Conservation (phyloP, 306 rosid species). For the Castanopsis chinensis region DNA sequence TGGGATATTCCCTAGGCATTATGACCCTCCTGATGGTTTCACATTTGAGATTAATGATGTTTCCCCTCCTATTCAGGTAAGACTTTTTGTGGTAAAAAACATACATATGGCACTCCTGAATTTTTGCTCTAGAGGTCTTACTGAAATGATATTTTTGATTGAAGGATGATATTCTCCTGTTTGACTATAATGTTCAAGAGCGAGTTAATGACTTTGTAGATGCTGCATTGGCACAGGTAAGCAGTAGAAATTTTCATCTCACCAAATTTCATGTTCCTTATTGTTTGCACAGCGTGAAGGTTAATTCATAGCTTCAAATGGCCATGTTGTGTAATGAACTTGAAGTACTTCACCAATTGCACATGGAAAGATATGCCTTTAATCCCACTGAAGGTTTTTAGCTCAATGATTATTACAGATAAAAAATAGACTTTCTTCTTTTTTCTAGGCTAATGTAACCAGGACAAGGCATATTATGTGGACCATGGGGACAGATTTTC, state of each 20-base stretch:
- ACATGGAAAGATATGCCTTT: neutral
- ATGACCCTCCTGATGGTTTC: slow-evolving; percentile 91
- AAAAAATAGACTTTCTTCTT: slow-evolving; percentile 3
- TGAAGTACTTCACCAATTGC: neutral
- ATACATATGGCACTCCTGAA: slow-evolving; percentile 2
- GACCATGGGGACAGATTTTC: slow-evolving; percentile 92
- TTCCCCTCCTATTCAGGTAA: slow-evolving; percentile 62
- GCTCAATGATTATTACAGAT: neutral
- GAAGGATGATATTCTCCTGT: slow-evolving; percentile 52
- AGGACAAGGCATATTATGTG: slow-evolving; percentile 87
- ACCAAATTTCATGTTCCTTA: neutral
- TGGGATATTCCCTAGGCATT: slow-evolving; percentile 75
- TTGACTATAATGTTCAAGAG: slow-evolving; percentile 51
- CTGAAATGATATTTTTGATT: slow-evolving; percentile 21
- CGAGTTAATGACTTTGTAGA: slow-evolving; percentile 46
- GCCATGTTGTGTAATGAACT: neutral
- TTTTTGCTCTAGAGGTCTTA: slow-evolving; percentile 11
- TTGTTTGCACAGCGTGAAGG: neutral
- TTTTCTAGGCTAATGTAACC: slow-evolving; percentile 76
- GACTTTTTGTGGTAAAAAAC: neutral
- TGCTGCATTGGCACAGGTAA: slow-evolving; percentile 61
- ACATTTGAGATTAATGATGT: slow-evolving; percentile 77
- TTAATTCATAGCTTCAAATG: neutral
- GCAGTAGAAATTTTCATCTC: slow-evolving; percentile 24
- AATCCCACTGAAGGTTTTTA: neutral